Base-by-base conservation (phyloP, 2,329 filamentous ascomycete species). In the Madurella fahalii region DNA sequence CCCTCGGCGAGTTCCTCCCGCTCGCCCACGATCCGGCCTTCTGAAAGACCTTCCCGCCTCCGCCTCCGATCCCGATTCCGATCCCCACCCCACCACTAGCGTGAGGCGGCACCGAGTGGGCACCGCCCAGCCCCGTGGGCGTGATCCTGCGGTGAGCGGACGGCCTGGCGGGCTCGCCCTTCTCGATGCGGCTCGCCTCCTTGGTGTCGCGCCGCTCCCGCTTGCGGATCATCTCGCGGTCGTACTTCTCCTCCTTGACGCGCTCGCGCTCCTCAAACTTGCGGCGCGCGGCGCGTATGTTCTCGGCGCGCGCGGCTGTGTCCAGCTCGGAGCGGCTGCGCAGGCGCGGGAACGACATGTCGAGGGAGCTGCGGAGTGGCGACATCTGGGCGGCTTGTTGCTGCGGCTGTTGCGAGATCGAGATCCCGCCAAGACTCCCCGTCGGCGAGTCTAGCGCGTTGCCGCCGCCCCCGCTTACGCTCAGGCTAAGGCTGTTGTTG, bases 241-340 rank as follows among this genome's bases (percentile, higher is more conserved):
- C 81, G 47, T 81, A 81, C 64, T 84, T 85, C 64, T 84, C 82
- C 37, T 84, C 78, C 69, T 86, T 85, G 50, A 72, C 72, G 15
- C 74, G 74, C 67, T 86, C 82, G 65, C 80, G 82, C 64, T 83
- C 79, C 64, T 84, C 77, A 58, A 85, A 86, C 63, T 81, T 83
- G 62, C 80, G 80, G 50, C 83, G 81, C 4, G 82, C 83, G 63
- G 80, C 78, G 43, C 80, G 77, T 34, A 86, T 79, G 41, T 82
- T 79, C 57, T 84, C 81, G 48, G 77, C 72, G 30, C 80, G 79
- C 1, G 74, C 74, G 12, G 71, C 74, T 5, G 78, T 76, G 63
- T 84, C 80, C 15, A 84, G 71, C 59, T 85, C 82, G 40, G 81
- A 83, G 57, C 80, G 79, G 47, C 79, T 80, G 58, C 83, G 81